Evolutionary conservation across 1,284 basidiomycete species (phyloP), one percentile per base, ranked within the genome.

Genomic region (Erythrobasidium hasegawianum): DNA sequence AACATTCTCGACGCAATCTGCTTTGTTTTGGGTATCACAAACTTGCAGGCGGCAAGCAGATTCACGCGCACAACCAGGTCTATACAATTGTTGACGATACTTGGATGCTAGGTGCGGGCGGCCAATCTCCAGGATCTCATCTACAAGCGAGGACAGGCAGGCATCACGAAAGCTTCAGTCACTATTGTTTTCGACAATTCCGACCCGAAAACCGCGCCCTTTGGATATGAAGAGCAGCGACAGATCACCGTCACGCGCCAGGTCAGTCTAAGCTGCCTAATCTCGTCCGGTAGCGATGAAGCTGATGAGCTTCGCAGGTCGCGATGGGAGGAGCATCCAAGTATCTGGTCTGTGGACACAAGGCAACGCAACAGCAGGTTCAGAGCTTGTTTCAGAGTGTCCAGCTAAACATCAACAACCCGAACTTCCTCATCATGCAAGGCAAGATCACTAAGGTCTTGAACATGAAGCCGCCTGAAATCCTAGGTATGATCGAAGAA

Each of bases 401-500:
- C 0, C 94, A 97, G 78, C 85, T 99, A 73, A 98, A 98, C 78
- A 98, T 99, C 83, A 99, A 98, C 80, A 98, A 97, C 78, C 96
- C 96, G 53, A 98, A 98, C 77, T 98, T 98, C 80, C 83, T 99
- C 69, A 98, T 98, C 78, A 98, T 98, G 94, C 96, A 99, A 79
- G 96, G 96, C 53, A 79, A 79, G 72, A 80, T 78, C 71, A 77
- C 78, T 61, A 78, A 90, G 85, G 90, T 98, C 1, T 84, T 99
- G 64, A 98, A 97, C 78, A 98, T 99, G 96, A 88, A 92, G 59
- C 94, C 96, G 0, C 88, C 89, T 79, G 96, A 99, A 77, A 97
- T 98, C 70, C 83, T 99, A 14, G 91, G 93, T 2, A 95, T 99
- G 90, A 92, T 98, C 11, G 96, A 98, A 78, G 96, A 99, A 78